Evolutionary conservation across 2,329 filamentous ascomycete genomes (phyloP).

Genomic region (Cladosporium sp.): DNA sequence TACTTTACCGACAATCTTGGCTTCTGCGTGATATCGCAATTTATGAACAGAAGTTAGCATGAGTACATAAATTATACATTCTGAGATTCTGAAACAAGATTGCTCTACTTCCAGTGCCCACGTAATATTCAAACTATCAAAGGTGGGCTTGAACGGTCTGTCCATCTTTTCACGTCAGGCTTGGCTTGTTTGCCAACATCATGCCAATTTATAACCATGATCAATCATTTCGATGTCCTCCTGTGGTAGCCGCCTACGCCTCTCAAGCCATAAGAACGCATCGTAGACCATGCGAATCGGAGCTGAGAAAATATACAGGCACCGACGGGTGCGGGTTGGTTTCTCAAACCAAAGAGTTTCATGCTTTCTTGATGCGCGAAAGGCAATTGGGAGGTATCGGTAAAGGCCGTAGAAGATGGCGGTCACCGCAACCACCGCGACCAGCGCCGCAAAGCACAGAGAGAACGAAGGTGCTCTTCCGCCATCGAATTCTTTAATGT

Average conservation of each 20-base stretch:
- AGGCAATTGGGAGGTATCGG: too few species aligned
- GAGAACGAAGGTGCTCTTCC: too few species aligned
- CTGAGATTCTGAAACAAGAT: background rate
- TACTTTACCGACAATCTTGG: background rate
- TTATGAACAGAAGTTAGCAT: background rate
- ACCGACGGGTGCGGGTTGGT: too few species aligned
- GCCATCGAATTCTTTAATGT: slow-evolving; percentile 4
- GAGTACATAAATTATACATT: background rate
- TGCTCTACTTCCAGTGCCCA: background rate
- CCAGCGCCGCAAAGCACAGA: background rate
- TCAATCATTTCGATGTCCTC: too few species aligned
- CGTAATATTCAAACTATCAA: too few species aligned
- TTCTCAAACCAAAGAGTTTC: too few species aligned
- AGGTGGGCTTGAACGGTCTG: too few species aligned
- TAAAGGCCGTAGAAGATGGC: background rate
- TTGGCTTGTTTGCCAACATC: background rate
- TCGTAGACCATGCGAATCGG: too few species aligned
- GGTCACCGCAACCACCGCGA: background rate
- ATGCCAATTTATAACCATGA: background rate
- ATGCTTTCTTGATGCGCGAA: too few species aligned
- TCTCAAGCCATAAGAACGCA: too few species aligned
- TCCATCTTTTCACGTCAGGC: too few species aligned
- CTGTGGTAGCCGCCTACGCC: background rate
- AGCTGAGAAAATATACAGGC: too few species aligned
- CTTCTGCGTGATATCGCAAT: background rate